Evolutionary conservation across 345 rosid species (phyloP).

Genomic region (Pugionium dolabratum): DNA sequence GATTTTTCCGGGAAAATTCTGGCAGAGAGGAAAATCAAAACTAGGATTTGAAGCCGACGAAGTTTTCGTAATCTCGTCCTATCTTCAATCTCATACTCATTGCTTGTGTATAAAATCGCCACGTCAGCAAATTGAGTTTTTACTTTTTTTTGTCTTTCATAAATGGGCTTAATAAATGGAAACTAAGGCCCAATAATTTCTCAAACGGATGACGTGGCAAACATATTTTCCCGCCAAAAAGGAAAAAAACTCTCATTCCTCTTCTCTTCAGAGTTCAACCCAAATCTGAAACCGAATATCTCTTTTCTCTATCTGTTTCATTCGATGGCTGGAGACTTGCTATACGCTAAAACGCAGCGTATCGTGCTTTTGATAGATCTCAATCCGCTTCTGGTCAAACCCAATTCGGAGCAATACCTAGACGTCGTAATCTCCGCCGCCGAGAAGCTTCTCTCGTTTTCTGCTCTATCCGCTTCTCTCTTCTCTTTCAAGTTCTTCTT

Average conservation of each 20-base stretch:
- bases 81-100: conserved; percentile 29
- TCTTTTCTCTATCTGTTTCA: conserved; percentile 11
- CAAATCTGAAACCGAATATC: conserved; percentile 15
- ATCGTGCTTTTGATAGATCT: conserved; percentile 76
- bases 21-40: conserved; percentile 10
- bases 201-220: conserved; percentile 4
- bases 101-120: conserved; percentile 2
- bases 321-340: conserved; percentile 46
- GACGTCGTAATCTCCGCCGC: conserved; percentile 54
- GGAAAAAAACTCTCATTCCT: not conserved
- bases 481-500: conserved; percentile 83
- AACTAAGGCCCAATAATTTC: not conserved
- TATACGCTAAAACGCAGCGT: conserved; percentile 69
- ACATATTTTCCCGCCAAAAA: conserved; percentile 41
- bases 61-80: conserved; percentile 9
- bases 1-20: conserved; percentile 9
- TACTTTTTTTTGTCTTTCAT: not conserved
- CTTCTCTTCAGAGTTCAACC: conserved; percentile 5
- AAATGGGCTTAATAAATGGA: conserved; percentile 5
- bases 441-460: conserved; percentile 57
- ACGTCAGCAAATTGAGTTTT: conserved; percentile 24
- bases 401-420: conserved; percentile 44
- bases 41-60: conserved; percentile 24
- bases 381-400: conserved; percentile 55
- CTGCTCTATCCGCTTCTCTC: conserved; percentile 58